A percentile compares a stretch with the other conserved stretches of the same genome.
Conservation (phyloP, 192 early-diverging fungal species). For the Coemansia furcata region DNA sequence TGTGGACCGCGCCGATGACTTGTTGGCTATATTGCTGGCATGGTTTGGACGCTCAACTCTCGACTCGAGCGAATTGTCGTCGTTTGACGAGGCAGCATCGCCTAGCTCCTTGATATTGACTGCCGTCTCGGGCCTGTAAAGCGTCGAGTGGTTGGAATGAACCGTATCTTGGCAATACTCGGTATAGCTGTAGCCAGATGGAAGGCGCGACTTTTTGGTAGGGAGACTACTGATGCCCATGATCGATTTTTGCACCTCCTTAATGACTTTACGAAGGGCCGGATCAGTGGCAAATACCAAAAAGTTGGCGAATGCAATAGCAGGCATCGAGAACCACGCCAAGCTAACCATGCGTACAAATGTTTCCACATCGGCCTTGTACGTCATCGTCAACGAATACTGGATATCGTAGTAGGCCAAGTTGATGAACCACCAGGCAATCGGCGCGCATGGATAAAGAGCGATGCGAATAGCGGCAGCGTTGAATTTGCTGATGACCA, state of each 20-base stretch:
- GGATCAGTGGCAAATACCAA: constrained; percentile 36
- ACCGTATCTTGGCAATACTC: not conserved
- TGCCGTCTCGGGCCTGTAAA: not conserved
- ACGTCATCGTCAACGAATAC: constrained; percentile 24
- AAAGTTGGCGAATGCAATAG: constrained; percentile 20
- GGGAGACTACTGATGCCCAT: not conserved
- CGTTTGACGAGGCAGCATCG: not conserved
- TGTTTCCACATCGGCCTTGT: constrained; percentile 5
- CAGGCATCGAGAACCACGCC: constrained; percentile 13
- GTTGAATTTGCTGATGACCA: constrained; percentile 31
- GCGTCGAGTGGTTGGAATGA: not conserved
- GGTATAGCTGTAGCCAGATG: not conserved
- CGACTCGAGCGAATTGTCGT: constrained; percentile 1
- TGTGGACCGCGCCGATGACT: not conserved
- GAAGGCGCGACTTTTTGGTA: not conserved
- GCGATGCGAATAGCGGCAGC: constrained; percentile 41
- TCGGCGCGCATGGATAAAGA: constrained; percentile 27
- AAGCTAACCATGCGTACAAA: constrained; percentile 3
- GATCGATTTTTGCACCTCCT: constrained; percentile 12
- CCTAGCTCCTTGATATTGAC: not conserved
- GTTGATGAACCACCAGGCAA: constrained; percentile 20
- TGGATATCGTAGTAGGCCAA: constrained; percentile 17
- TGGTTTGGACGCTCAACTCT: not conserved
- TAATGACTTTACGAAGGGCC: constrained; percentile 14
- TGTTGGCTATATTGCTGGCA: not conserved